Evolutionary conservation across 2,329 filamentous ascomycete genomes (phyloP), one percentile per base, ranked within the genome.

Genomic region (Pochonia chlamydosporia): DNA sequence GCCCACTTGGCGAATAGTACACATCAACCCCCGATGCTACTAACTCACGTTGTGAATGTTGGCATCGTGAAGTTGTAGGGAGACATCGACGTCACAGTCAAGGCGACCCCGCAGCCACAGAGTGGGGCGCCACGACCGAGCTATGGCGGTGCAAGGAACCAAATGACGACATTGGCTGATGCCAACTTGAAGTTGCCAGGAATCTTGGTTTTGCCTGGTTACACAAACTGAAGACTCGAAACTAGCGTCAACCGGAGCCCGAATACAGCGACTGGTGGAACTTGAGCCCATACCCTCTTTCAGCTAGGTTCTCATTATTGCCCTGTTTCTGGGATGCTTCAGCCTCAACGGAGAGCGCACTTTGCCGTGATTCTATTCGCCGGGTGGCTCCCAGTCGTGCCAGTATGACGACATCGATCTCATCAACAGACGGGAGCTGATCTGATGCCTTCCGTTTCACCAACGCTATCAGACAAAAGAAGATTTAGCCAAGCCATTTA

Each of bases 361-460:
- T n/a, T n/a, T n/a, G n/a, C n/a, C n/a, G n/a, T n/a, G n/a, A n/a
- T n/a, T n/a, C n/a, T n/a, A n/a, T n/a, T n/a, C n/a, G n/a, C n/a
- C n/a, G n/a, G n/a, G n/a, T n/a, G n/a, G n/a, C n/a, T n/a, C n/a
- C n/a, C n/a, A n/a, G n/a, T n/a, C n/a, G n/a, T n/a, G n/a, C n/a
- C n/a, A n/a, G n/a, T n/a, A 44, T 44, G 42, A 44, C 42, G 42
- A 37, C 42, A 44, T 44, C 6, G 42, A 44, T 37, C 23, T 16
- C 26, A 13, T 16, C 18, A 9, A 5, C 5, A 23, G 13, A 13
- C 20, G 8, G 18, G 7, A 33, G 20, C 16, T 35, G 31, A 35
- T 24, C 31, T 20, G 18, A 35, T 24, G 16, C 28, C 9, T 18
- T 18, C 14, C n/a, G 31, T 10, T 7, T 35, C 31, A 35, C 31